These are phyloP conservation scores for Lactarius sanguifluus DNA, from an alignment of 768 basidiomycete species.

Conservation along the genomic window DNA sequence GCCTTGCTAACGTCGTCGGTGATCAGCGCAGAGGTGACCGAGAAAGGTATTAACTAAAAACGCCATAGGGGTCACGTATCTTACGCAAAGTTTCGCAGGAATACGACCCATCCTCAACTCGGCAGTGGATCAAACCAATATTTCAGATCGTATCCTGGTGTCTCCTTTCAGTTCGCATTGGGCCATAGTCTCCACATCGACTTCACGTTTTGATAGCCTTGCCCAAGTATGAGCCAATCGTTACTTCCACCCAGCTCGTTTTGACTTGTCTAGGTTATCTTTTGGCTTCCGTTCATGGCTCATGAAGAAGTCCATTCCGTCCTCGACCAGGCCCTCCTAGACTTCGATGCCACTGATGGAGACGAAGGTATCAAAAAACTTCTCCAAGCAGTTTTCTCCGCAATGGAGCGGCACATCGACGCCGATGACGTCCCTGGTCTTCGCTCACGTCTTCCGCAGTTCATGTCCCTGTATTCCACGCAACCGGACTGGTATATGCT, in stretches of 20 bases:
- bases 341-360: not conserved
- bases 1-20: constrained; percentile 14
- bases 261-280: constrained; percentile 27
- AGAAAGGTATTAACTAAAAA: constrained; percentile 14
- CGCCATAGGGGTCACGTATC: not conserved
- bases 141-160: constrained; percentile 19
- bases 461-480: constrained; percentile 20
- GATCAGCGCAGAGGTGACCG: constrained; percentile 2
- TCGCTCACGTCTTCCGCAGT: constrained; percentile 19
- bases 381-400: constrained; percentile 13
- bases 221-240: constrained; percentile 14
- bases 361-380: constrained; percentile 7
- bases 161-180: constrained; percentile 13
- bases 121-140: constrained; percentile 9
- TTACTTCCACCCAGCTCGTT: no score
- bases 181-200: constrained; percentile 24
- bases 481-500: constrained; percentile 9
- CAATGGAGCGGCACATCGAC: constrained; percentile 20
- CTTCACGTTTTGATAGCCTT: not conserved
- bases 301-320: constrained; percentile 43
- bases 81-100: constrained; percentile 7
- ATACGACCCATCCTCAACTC: constrained; percentile 15
- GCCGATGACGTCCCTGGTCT: constrained; percentile 9
- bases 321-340: constrained; percentile 39
- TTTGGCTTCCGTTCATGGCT: constrained; percentile 61